Evolutionary conservation across 495 filamentous ascomycete genomes (phyloP).

Genomic region (Filosporella fistucella): DNA sequence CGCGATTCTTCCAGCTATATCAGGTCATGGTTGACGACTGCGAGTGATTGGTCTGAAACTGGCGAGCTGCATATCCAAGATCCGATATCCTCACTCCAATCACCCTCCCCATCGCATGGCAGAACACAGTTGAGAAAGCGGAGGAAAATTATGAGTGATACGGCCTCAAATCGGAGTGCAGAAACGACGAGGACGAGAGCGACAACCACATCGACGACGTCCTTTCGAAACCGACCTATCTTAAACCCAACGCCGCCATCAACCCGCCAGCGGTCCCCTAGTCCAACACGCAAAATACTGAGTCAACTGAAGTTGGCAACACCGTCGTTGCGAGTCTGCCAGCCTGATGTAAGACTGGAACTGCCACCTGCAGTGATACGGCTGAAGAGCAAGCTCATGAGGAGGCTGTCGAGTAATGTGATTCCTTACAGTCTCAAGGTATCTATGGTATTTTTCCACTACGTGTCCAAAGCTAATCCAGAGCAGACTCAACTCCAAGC

Average conservation of each 20-base stretch:
- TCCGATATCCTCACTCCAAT: constrained; percentile 1
- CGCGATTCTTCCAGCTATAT: constrained; percentile 1
- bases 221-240: constrained; percentile 12
- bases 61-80: constrained; percentile 3
- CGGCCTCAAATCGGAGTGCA: constrained; percentile 11
- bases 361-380: constrained; percentile 6
- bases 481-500: constrained; percentile 9
- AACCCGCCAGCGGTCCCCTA: constrained; percentile 6
- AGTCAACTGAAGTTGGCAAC: constrained; percentile 9
- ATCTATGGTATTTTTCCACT: background rate
- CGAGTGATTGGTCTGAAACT: constrained; percentile 11
- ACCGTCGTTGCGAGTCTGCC: constrained; percentile 10
- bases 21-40: constrained; percentile 4
- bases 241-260: constrained; percentile 11
- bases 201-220: constrained; percentile 3
- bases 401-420: background rate
- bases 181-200: constrained; percentile 2
- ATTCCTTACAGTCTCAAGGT: constrained; percentile 10
- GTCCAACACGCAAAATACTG: constrained; percentile 12
- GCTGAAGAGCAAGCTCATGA: constrained; percentile 1
- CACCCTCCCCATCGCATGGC: background rate
- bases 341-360: constrained; percentile 7
- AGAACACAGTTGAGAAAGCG: constrained; percentile 1
- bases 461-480: background rate
- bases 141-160: constrained; percentile 11